Conservation (phyloP, 495 filamentous ascomycete species). For the Baudoinia panamericana region DNA sequence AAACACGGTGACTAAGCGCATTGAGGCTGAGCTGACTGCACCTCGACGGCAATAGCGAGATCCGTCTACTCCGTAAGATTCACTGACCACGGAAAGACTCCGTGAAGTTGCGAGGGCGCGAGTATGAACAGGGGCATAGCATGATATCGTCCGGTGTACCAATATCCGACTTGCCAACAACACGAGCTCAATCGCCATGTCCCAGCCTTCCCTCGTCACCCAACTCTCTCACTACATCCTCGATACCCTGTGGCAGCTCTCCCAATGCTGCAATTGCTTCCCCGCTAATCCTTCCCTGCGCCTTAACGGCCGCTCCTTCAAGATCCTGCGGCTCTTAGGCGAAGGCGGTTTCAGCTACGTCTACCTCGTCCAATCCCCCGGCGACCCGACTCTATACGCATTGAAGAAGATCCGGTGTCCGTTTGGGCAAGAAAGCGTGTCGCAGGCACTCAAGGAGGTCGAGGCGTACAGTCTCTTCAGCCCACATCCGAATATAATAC, state of each 20-base stretch:
- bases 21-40: no score
- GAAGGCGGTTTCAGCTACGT: slow-evolving; percentile 86
- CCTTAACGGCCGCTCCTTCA: slow-evolving; percentile 90
- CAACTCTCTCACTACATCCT: slow-evolving; percentile 45
- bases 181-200: no score
- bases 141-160: no score
- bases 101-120: no score
- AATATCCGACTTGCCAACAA: no score
- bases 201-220: slow-evolving; percentile 32
- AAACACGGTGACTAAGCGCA: no score
- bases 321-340: slow-evolving; percentile 82
- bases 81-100: no score
- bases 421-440: slow-evolving; percentile 90
- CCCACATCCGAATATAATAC: slow-evolving; percentile 74
- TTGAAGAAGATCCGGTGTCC: slow-evolving; percentile 98
- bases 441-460: slow-evolving; percentile 87
- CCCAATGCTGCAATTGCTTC: slow-evolving; percentile 90
- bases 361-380: slow-evolving; percentile 88
- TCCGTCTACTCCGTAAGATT: no score
- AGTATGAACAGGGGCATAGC: no score
- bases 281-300: slow-evolving; percentile 84
- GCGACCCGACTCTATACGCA: slow-evolving; percentile 68
- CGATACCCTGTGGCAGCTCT: slow-evolving; percentile 79
- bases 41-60: no score
- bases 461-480: slow-evolving; percentile 89